Conservation (phyloP, 2,329 filamentous ascomycete genomes). For the Magnaporthales sp. region DNA sequence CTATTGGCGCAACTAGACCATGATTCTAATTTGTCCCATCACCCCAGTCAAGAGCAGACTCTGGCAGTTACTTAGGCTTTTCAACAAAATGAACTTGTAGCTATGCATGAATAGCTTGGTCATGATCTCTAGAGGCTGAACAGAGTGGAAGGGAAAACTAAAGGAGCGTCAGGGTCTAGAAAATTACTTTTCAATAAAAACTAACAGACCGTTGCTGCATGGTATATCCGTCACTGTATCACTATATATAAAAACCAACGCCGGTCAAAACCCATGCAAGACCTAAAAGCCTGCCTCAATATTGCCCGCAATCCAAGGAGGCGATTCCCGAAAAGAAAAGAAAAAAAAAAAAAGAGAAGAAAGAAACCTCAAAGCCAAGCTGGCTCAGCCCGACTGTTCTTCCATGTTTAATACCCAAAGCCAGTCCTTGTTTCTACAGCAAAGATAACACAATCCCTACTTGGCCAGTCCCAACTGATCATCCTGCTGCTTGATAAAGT, state of each 20-base stretch:
- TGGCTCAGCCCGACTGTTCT: background rate
- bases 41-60: no score
- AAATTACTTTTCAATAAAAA: background rate
- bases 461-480: conserved; percentile 1
- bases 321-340: background rate
- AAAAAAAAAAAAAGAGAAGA: background rate
- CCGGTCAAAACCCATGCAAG: background rate
- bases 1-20: no score
- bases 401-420: background rate
- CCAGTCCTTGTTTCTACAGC: background rate
- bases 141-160: background rate
- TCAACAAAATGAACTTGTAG: background rate
- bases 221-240: conserved; percentile 1
- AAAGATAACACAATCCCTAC: background rate
- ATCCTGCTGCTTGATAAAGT: conserved; percentile 62
- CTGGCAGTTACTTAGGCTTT: no score
- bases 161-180: background rate
- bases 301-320: conserved; percentile 1
- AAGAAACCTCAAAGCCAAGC: background rate
- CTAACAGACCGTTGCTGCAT: background rate
- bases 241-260: background rate
- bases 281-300: background rate
- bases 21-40: no score
- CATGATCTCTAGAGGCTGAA: background rate
- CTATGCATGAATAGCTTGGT: background rate